phyloP scores from a whole-genome alignment of 352 stramenopile species.

The Globisporangium takayamanum region DNA sequence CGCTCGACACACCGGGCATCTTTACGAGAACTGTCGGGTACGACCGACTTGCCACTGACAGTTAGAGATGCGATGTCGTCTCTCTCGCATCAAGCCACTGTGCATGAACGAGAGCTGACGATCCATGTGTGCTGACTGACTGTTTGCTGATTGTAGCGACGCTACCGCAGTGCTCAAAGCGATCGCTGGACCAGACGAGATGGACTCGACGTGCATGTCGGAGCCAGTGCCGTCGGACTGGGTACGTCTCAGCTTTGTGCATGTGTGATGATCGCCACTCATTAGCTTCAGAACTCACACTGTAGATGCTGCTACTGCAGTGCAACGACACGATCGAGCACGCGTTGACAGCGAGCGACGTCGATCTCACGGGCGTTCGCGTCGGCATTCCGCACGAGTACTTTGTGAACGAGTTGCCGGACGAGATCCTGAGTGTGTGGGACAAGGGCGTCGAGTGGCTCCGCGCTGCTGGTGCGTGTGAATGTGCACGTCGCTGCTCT shows the following conservation, averaged over 20 bases:
- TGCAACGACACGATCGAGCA: conserved; percentile 29
- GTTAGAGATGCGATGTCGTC: too few relatives aligned
- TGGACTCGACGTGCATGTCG: conserved; percentile 78
- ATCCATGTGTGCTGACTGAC: background rate
- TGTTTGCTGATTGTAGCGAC: conserved; percentile 36
- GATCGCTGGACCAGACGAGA: conserved; percentile 71
- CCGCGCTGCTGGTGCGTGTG: conserved; percentile 33
- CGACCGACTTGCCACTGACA: background rate
- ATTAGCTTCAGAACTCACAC: too few relatives aligned
- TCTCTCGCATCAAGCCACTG: background rate
- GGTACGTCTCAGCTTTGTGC: conserved; percentile 23
- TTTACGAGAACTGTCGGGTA: conserved; percentile 83
- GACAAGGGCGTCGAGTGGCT: conserved; percentile 69
- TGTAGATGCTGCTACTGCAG: conserved; percentile 8
- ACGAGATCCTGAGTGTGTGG: conserved; percentile 84
- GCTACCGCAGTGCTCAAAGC: conserved; percentile 67
- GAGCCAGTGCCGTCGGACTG: conserved; percentile 39
- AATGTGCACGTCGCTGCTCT: background rate
- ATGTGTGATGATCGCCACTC: background rate
- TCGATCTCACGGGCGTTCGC: conserved; percentile 66
- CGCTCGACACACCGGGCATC: conserved; percentile 94
- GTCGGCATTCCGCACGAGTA: conserved; percentile 95
- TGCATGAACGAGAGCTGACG: background rate
- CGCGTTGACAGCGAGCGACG: conserved; percentile 17
- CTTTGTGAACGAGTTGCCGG: conserved; percentile 87